Percentiles rank a stretch among this genome's conserved stretches.
phyloP scores from a whole-genome alignment of 371 early-diverging fungal species.

The Gilbertella persicaria region DNA sequence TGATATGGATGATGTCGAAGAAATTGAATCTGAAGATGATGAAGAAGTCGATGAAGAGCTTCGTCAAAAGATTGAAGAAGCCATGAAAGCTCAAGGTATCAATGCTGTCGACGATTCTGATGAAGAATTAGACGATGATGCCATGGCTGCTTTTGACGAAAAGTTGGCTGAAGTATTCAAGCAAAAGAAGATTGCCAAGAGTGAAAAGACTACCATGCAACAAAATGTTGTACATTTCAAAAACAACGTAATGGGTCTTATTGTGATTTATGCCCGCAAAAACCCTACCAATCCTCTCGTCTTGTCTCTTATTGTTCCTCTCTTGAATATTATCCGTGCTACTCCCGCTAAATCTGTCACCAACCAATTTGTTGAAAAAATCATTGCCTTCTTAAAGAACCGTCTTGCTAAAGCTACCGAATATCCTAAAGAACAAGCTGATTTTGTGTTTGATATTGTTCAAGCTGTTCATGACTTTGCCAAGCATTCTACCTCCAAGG shows the following conservation, averaged over 20 bases:
- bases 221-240: conserved; percentile 84
- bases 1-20: conserved; percentile 27
- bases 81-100: conserved; percentile 57
- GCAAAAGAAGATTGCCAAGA: conserved; percentile 71
- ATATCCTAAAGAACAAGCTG: conserved; percentile 58
- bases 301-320: conserved; percentile 67
- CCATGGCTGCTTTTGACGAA: conserved; percentile 91
- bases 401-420: conserved; percentile 65
- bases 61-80: conserved; percentile 65
- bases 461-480: conserved; percentile 73
- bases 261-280: conserved; percentile 74
- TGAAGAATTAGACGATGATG: conserved; percentile 81
- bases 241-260: conserved; percentile 81
- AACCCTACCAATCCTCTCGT: conserved; percentile 74
- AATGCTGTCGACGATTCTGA: conserved; percentile 58
- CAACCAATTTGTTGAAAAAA: conserved; percentile 71
- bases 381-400: conserved; percentile 61
- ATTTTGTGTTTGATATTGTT: conserved; percentile 60
- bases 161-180: conserved; percentile 91
- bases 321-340: conserved; percentile 61
- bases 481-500: conserved; percentile 48
- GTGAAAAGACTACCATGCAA: conserved; percentile 64
- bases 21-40: conserved; percentile 29
- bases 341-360: conserved; percentile 57
- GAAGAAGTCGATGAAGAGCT: conserved; percentile 71